phyloP scores from a whole-genome alignment of 2,329 filamentous ascomycete species.

The Colletotrichum sp. region DNA sequence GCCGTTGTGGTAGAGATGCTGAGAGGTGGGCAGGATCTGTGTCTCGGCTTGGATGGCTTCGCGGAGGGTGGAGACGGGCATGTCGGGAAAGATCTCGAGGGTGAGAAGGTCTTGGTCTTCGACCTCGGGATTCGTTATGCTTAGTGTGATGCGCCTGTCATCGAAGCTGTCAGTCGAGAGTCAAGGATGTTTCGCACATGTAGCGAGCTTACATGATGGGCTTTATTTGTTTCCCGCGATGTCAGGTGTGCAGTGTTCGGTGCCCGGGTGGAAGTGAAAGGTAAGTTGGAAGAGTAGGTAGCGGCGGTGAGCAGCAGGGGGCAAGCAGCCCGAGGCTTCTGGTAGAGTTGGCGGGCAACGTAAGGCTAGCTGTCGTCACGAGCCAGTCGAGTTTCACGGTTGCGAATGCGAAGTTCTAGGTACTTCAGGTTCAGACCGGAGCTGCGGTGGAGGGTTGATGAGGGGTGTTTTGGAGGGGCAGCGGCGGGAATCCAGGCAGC shows the following conservation, averaged over 20 bases:
- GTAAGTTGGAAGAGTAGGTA: neutral
- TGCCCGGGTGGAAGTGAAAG: neutral
- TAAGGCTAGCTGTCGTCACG: neutral
- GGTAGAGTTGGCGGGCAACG: neutral
- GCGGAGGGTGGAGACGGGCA: constrained; percentile 85
- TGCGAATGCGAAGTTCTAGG: constrained; percentile 15
- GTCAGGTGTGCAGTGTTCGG: neutral
- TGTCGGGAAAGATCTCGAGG: constrained; percentile 81
- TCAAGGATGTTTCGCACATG: neutral
- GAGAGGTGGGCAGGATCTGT: constrained; percentile 70
- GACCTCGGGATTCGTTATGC: constrained; percentile 76
- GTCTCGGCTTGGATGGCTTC: constrained; percentile 87
- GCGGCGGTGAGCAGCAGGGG: neutral
- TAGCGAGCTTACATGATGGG: constrained; percentile 11
- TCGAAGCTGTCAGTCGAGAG: neutral
- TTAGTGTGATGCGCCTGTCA: constrained; percentile 84
- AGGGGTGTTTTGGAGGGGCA: constrained; percentile 17
- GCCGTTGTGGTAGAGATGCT: constrained; percentile 92
- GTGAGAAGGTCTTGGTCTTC: constrained; percentile 72
- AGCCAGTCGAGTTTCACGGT: constrained; percentile 7
- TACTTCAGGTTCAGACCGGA: neutral
- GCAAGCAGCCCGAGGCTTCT: neutral
- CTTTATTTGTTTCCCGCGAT: neutral
- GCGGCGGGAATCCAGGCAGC: neutral
- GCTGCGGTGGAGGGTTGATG: neutral